phyloP scores from a whole-genome alignment of 495 filamentous ascomycete genomes.

The Trichocladium antarcticum region DNA sequence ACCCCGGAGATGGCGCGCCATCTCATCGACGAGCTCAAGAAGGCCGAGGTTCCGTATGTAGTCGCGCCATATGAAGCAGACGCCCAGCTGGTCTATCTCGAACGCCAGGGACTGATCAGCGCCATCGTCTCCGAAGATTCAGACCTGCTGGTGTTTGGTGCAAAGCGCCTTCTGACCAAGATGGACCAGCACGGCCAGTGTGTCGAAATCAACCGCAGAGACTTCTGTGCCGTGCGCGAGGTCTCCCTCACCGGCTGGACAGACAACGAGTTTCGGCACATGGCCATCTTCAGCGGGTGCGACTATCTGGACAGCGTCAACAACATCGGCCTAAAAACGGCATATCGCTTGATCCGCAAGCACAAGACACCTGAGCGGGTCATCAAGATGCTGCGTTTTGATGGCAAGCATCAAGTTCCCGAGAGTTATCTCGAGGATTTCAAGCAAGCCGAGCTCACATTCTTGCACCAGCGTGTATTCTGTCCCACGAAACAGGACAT shows the following conservation, averaged over 20 bases:
- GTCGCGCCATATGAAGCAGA: constrained; percentile 98
- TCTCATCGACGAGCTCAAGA: constrained; percentile 84
- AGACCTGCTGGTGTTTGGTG: constrained; percentile 90
- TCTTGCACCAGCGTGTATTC: constrained; percentile 88
- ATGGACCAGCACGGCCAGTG: constrained; percentile 88
- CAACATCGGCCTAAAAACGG: constrained; percentile 85
- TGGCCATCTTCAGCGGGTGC: constrained; percentile 97
- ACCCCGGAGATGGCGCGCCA: constrained; percentile 90
- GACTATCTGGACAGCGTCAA: constrained; percentile 82
- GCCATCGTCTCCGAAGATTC: constrained; percentile 96
- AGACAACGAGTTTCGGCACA: constrained; percentile 77
- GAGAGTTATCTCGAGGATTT: constrained; percentile 67
- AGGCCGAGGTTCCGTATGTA: constrained; percentile 66
- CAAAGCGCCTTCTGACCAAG: constrained; percentile 82
- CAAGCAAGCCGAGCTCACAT: constrained; percentile 77
- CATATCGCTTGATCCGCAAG: constrained; percentile 78
- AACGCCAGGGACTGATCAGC: constrained; percentile 66
- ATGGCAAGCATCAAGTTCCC: constrained; percentile 72
- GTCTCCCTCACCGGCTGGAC: constrained; percentile 86
- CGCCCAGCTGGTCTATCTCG: constrained; percentile 87
- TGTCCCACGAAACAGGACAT: constrained; percentile 61
- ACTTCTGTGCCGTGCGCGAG: constrained; percentile 81
- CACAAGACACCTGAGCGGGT: constrained; percentile 76
- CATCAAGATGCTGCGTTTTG: constrained; percentile 72
- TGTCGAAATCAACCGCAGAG: constrained; percentile 74